Evolutionary conservation across 306 rosid species (phyloP).

Genomic region (Luffa aegyptiaca): DNA sequence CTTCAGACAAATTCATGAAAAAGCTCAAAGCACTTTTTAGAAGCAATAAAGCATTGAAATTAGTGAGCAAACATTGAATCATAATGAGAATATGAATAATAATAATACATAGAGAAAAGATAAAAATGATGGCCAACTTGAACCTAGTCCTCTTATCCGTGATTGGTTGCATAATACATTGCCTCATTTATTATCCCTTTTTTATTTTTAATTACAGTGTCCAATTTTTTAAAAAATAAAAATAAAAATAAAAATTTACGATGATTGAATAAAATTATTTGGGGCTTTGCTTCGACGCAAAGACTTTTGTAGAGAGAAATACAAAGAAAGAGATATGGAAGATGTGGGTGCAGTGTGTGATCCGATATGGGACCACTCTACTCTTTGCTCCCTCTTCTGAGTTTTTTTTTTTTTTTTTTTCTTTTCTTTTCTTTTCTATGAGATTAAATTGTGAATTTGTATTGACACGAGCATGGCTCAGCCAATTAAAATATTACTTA

Average conservation of each 20-base stretch:
- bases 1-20: not conserved
- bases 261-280: constrained; percentile 7
- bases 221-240: not conserved
- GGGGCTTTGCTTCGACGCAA: constrained; percentile 54
- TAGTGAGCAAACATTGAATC: not conserved
- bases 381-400: not conserved
- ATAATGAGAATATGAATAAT: not conserved
- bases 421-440: too few relatives aligned
- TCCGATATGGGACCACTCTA: constrained; percentile 46
- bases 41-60: constrained; percentile 1
- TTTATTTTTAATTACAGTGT: not conserved
- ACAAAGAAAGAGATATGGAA: constrained; percentile 16
- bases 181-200: not conserved
- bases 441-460: too few relatives aligned
- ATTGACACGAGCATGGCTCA: too few relatives aligned
- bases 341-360: constrained; percentile 38
- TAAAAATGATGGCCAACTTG: not conserved
- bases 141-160: not conserved
- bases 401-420: too few relatives aligned
- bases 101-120: not conserved
- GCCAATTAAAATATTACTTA: too few relatives aligned
- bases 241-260: not conserved
- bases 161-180: not conserved
- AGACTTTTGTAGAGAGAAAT: constrained; percentile 31
- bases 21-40: constrained; percentile 3